These are phyloP conservation scores for Solanum pimpinellifolium DNA, from an alignment of 257 asterid species.

Conservation along the genomic window DNA sequence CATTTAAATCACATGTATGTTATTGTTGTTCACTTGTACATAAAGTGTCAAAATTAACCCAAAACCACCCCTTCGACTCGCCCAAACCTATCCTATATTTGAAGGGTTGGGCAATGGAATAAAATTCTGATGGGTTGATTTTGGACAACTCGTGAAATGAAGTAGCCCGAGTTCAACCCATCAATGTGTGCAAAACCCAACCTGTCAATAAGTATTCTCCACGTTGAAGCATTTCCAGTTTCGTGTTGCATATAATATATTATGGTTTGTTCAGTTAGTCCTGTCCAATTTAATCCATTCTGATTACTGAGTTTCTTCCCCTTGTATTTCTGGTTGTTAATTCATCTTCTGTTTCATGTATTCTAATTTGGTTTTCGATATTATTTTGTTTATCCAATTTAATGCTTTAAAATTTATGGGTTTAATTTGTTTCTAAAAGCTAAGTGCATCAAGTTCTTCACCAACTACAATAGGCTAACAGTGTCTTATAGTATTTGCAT, in stretches of 20 bases:
- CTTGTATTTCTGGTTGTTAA: not conserved
- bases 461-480: not conserved
- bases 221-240: not conserved
- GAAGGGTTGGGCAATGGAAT: not conserved
- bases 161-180: not conserved
- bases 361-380: not conserved
- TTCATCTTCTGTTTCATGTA: not conserved
- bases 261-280: not conserved
- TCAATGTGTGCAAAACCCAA: not conserved
- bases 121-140: not conserved
- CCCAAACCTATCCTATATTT: not conserved
- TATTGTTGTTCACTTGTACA: not conserved
- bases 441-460: not conserved
- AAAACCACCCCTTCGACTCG: not conserved
- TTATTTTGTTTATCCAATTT: not conserved
- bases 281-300: not conserved
- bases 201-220: not conserved
- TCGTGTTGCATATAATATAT: not conserved
- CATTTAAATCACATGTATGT: not conserved
- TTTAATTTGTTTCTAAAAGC: not conserved
- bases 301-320: not conserved
- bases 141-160: not conserved
- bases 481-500: not conserved
- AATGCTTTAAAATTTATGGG: not conserved
- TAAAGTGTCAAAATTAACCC: not conserved